Evolutionary conservation across 1,139 yeast genomes (phyloP), one percentile per base, ranked within the genome.

Genomic region (Suhomyces wounanorum): DNA sequence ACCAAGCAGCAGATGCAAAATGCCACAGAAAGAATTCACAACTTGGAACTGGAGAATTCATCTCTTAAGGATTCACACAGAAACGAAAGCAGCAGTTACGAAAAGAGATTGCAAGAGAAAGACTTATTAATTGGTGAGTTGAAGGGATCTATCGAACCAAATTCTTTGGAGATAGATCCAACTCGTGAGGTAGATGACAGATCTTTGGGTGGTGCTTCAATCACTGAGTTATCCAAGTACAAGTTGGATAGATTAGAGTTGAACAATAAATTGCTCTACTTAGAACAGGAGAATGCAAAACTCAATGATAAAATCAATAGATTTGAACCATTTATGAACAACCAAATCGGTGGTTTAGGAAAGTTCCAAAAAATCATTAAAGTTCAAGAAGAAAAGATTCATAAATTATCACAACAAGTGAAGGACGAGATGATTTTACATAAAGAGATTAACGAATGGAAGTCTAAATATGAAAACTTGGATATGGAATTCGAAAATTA

Each of bases 271-370:
- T 63, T 77, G 53, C 70, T 77, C 25, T 70, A 81, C 52, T 64
- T 82, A 49, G 75, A 73, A 45, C 70, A 77, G 47, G 84, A 84
- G 53, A 82, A 82, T 54, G 51, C 65, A 2, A 58, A 59, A 6
- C 64, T 83, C 53, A 69, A 66, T 37, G 69, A 70, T 13, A 78
- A 78, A 56, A 55, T 80, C 18, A 63, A 56, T 1, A 77, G 77
- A 40, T 75, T 83, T 53, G 84, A 84, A 59, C 79, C 83, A 3
- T 71, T 84, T 48, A 77, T 85, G 72, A 73, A 79, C 50, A 73
- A 79, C 43, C 85, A 83, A 58, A 71, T 85, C 51, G 69, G 80
- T 3, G 82, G 83, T 51, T 69, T 85, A 43, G 70, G 78, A 8
- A 74, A 75, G 31, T 68, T 87, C 62, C 87, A 85, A 61, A 70